Evolutionary conservation across 2,329 filamentous ascomycete genomes (phyloP).

Genomic region (Stagonosporopsis rhizophila): DNA sequence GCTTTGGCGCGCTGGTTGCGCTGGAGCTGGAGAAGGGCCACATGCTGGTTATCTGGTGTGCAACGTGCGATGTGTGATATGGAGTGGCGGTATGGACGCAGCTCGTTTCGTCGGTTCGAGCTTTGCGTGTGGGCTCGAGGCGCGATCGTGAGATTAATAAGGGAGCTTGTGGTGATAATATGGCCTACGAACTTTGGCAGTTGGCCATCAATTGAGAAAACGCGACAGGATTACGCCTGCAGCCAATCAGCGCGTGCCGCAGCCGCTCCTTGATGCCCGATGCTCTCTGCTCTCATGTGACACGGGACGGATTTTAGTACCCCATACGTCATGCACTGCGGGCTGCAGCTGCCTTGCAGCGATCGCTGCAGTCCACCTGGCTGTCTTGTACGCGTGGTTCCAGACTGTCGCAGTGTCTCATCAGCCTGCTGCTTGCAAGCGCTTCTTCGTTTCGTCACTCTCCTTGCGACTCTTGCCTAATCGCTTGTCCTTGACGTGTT

Average conservation of each 20-base stretch:
- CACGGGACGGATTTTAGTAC: slow-evolving; percentile 27
- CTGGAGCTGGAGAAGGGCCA: slow-evolving; percentile 34
- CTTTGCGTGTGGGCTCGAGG: neutral
- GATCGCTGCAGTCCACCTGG: slow-evolving; percentile 35
- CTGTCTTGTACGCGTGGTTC: slow-evolving; percentile 33
- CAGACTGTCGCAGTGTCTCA: slow-evolving; percentile 25
- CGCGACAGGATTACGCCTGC: slow-evolving; percentile 21
- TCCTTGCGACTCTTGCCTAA: slow-evolving; percentile 24
- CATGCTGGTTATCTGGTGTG: slow-evolving; percentile 17
- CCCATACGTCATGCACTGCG: slow-evolving; percentile 46
- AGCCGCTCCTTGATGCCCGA: slow-evolving; percentile 25
- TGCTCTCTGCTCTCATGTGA: slow-evolving; percentile 38
- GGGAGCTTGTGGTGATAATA: neutral
- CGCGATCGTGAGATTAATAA: neutral
- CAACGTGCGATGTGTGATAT: neutral
- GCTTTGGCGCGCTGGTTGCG: slow-evolving; percentile 22
- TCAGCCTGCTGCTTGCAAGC: slow-evolving; percentile 25
- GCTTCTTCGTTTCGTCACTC: slow-evolving; percentile 31
- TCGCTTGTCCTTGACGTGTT: slow-evolving; percentile 18
- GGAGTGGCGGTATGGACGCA: neutral
- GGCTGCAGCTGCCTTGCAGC: slow-evolving; percentile 43
- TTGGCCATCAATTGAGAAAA: slow-evolving; percentile 16
- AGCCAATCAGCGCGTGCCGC: slow-evolving; percentile 31
- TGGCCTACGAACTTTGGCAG: neutral
- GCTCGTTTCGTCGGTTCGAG: neutral